phyloP scores from a whole-genome alignment of 139 green algal species.

The Chlorella sp. region DNA sequence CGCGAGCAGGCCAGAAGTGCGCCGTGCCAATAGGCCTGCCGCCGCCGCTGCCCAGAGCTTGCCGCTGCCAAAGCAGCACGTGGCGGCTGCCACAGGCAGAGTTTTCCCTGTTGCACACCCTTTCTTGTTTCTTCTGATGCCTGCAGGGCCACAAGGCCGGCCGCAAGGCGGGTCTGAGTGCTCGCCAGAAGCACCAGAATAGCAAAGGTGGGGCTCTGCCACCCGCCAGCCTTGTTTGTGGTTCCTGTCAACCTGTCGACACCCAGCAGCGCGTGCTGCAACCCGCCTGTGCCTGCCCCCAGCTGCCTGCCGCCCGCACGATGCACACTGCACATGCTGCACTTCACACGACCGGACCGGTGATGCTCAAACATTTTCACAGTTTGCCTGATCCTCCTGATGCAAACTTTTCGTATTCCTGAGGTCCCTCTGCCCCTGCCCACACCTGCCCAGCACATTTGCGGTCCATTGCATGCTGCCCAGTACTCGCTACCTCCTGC shows the following conservation, averaged over 20 bases:
- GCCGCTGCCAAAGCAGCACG: not conserved
- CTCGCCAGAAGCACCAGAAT: conserved; percentile 73
- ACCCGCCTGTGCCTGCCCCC: not conserved
- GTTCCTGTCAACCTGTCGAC: not conserved
- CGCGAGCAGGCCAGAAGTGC: not conserved
- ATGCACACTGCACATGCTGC: not conserved
- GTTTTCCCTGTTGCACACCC: too few relatives aligned
- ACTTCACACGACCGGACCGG: not conserved
- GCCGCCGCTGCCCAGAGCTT: too few relatives aligned
- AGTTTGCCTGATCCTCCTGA: conserved; percentile 31
- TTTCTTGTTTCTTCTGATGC: not conserved
- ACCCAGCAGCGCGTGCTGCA: not conserved
- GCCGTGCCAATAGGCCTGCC: not conserved
- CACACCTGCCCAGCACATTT: too few relatives aligned
- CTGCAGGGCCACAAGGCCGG: conserved; percentile 84
- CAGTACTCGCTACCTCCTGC: not conserved
- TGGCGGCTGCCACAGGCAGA: not conserved
- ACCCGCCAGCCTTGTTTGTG: not conserved
- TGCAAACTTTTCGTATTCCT: conserved; percentile 17
- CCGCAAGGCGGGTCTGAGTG: conserved; percentile 71
- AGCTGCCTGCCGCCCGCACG: not conserved
- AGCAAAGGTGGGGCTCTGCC: conserved; percentile 48
- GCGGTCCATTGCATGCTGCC: not conserved
- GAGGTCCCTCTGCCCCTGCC: not conserved
- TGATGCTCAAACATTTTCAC: conserved; percentile 18